Evolutionary conservation across 768 basidiomycete genomes (phyloP).

Genomic region (Lactarius akahatsu): DNA sequence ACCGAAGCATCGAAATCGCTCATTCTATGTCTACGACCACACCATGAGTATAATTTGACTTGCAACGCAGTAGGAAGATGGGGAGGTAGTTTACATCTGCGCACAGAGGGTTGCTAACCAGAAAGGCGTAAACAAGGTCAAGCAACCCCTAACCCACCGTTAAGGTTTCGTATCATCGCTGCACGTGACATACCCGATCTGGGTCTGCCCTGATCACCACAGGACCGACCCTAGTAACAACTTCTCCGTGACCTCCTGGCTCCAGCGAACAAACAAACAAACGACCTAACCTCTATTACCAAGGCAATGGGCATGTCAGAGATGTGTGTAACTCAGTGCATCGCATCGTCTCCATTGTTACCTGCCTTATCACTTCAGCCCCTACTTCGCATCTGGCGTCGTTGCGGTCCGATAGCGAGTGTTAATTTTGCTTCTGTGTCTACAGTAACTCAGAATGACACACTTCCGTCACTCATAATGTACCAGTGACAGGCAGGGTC

Average conservation of each 20-base stretch:
- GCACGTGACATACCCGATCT: background rate
- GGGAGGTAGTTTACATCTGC: slow-evolving; percentile 9
- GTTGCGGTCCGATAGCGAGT: background rate
- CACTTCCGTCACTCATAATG: background rate
- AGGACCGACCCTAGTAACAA: background rate
- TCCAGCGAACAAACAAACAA: background rate
- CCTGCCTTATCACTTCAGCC: background rate
- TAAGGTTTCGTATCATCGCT: background rate
- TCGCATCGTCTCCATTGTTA: background rate
- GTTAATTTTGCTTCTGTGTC: background rate
- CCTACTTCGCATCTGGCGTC: background rate
- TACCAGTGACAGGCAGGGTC: background rate
- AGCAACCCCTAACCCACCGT: background rate
- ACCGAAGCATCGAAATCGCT: slow-evolving; percentile 2
- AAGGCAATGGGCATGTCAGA: slow-evolving; percentile 5
- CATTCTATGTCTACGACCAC: slow-evolving; percentile 12
- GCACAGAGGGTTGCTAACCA: background rate
- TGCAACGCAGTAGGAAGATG: background rate
- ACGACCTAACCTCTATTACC: slow-evolving; percentile 6
- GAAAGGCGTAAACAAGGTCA: background rate
- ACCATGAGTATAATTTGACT: background rate
- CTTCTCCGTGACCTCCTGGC: background rate
- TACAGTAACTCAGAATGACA: background rate
- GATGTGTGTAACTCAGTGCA: background rate
- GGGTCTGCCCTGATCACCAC: slow-evolving; percentile 4